Evolutionary conservation across 2,329 filamentous ascomycete genomes (phyloP).

Genomic region (Trichoderma lentiforme): DNA sequence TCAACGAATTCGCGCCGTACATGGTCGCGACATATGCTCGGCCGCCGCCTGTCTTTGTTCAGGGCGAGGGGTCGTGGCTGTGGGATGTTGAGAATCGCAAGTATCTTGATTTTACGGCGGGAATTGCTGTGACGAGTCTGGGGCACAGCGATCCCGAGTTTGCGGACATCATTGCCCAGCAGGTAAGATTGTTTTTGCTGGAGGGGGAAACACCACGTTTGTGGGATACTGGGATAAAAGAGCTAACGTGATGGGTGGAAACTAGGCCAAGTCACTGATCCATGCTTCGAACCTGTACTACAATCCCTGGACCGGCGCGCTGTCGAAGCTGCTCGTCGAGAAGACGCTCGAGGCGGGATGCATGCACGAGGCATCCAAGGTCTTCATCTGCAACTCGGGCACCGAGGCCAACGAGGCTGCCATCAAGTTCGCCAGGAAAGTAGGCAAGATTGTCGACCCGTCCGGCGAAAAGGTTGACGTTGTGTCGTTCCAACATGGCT

Average conservation of each 20-base stretch:
- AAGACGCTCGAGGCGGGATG: slow-evolving; percentile 74
- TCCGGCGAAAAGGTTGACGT: slow-evolving; percentile 74
- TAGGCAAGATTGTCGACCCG: slow-evolving; percentile 71
- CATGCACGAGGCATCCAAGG: slow-evolving; percentile 75
- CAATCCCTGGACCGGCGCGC: slow-evolving; percentile 88
- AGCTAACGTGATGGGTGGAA: not conserved
- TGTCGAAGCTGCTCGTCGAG: slow-evolving; percentile 81
- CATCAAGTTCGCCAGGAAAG: slow-evolving; percentile 94
- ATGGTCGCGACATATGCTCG: slow-evolving; percentile 97
- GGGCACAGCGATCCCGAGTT: slow-evolving; percentile 87
- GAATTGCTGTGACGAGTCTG: slow-evolving; percentile 91
- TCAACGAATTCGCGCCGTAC: slow-evolving; percentile 73
- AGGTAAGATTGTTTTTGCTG: slow-evolving; percentile 48
- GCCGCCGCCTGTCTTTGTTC: slow-evolving; percentile 83
- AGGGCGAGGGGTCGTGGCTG: slow-evolving; percentile 80
- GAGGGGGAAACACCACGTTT: not conserved
- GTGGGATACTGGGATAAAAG: not conserved
- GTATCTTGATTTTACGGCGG: slow-evolving; percentile 93
- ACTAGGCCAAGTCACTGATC: slow-evolving; percentile 67
- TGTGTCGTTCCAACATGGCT: slow-evolving; percentile 86
- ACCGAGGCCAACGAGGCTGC: slow-evolving; percentile 97
- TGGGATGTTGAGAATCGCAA: slow-evolving; percentile 86
- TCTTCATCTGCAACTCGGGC: slow-evolving; percentile 95
- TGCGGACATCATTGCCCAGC: slow-evolving; percentile 69
- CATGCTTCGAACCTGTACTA: slow-evolving; percentile 97